Conservation (phyloP, 2,329 filamentous ascomycete species). For the Alternaria ethzedia region DNA sequence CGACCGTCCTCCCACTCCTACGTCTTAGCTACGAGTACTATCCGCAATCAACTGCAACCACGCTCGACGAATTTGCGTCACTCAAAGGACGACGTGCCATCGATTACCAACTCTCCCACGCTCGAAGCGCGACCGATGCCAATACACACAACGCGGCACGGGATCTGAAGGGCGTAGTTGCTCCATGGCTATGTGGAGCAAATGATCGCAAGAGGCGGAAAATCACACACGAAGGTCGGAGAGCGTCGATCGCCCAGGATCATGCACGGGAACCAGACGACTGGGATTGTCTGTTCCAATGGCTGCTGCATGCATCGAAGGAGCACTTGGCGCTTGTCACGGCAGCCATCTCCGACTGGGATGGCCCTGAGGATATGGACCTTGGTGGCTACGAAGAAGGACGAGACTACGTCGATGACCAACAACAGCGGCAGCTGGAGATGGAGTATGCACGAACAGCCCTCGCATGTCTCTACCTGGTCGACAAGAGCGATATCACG, state of each 20-base stretch:
- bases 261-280: constrained; percentile 50
- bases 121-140: constrained; percentile 15
- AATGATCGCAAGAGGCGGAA: constrained; percentile 63
- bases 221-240: constrained; percentile 43
- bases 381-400: constrained; percentile 64
- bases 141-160: constrained; percentile 58
- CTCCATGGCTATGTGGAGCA: constrained; percentile 75
- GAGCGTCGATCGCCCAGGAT: constrained; percentile 47
- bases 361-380: constrained; percentile 74
- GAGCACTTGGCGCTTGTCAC: constrained; percentile 68
- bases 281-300: constrained; percentile 73
- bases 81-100: constrained; percentile 67
- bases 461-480: constrained; percentile 71
- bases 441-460: constrained; percentile 70
- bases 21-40: constrained; percentile 75
- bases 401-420: constrained; percentile 64
- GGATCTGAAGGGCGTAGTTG: constrained; percentile 71
- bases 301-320: constrained; percentile 67
- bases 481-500: constrained; percentile 65
- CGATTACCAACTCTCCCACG: constrained; percentile 60
- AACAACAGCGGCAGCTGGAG: constrained; percentile 65
- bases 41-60: constrained; percentile 58
- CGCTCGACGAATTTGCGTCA: constrained; percentile 68
- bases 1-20: constrained; percentile 71
- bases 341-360: constrained; percentile 72